Conservation (phyloP, 2,329 filamentous ascomycete genomes). For the Dactylellina cionopaga region DNA sequence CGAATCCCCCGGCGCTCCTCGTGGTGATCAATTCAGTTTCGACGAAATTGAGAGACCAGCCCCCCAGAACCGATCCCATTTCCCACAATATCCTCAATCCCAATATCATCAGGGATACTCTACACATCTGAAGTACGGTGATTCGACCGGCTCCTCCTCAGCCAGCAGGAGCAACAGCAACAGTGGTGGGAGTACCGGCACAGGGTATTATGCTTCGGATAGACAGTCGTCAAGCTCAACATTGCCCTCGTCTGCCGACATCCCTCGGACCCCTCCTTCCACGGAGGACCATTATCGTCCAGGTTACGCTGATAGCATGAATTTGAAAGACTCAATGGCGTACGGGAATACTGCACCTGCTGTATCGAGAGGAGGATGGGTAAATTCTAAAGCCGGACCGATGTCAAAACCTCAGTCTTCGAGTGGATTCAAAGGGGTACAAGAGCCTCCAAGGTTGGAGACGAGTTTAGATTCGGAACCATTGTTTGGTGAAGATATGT, state of each 20-base stretch:
- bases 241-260: slow-evolving; percentile 47
- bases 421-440: slow-evolving; percentile 41
- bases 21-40: slow-evolving; percentile 53
- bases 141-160: slow-evolving; percentile 51
- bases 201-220: slow-evolving; percentile 53
- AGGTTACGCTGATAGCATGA: slow-evolving; percentile 43
- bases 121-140: slow-evolving; percentile 50
- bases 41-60: slow-evolving; percentile 54
- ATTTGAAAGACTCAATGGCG: slow-evolving; percentile 51
- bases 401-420: slow-evolving; percentile 47
- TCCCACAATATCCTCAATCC: slow-evolving; percentile 50
- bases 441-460: slow-evolving; percentile 56
- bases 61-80: slow-evolving; percentile 51
- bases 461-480: slow-evolving; percentile 57
- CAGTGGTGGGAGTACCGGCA: slow-evolving; percentile 47
- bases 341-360: slow-evolving; percentile 51
- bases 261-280: slow-evolving; percentile 49
- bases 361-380: slow-evolving; percentile 54
- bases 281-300: slow-evolving; percentile 48
- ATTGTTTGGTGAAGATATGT: slow-evolving; percentile 57
- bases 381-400: slow-evolving; percentile 55
- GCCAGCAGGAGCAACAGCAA: slow-evolving; percentile 53
- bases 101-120: slow-evolving; percentile 44
- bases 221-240: slow-evolving; percentile 51
- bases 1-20: slow-evolving; percentile 53